Conservation (phyloP, 495 filamentous ascomycete genomes). For the Xylaria telfairii region DNA sequence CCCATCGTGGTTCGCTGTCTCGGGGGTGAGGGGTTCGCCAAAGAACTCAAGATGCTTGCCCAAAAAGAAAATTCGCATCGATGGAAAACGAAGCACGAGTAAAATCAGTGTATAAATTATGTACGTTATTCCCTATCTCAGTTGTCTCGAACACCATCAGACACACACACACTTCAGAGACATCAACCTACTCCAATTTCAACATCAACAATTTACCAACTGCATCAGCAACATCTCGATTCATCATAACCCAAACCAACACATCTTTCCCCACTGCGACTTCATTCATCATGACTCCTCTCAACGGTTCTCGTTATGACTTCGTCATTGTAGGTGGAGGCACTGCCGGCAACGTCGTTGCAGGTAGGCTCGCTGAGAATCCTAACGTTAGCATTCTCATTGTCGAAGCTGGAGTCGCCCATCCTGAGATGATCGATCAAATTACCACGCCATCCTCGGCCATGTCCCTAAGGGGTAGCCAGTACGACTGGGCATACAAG, state of each 20-base stretch:
- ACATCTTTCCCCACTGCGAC: background rate
- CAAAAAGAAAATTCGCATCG: background rate
- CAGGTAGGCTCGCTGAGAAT: constrained; percentile 63
- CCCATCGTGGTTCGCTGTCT: constrained; percentile 1
- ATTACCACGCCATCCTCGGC: constrained; percentile 61
- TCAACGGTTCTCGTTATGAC: constrained; percentile 44
- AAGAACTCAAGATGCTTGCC: constrained; percentile 15
- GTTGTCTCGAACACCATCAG: background rate
- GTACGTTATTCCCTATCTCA: background rate
- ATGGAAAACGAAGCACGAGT: background rate
- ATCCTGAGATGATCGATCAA: constrained; percentile 63
- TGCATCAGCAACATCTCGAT: background rate
- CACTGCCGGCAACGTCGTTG: constrained; percentile 64
- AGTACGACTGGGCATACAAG: constrained; percentile 70
- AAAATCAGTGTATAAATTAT: constrained; percentile 2
- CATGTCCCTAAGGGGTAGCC: constrained; percentile 60
- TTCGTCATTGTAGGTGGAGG: constrained; percentile 63
- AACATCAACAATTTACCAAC: background rate
- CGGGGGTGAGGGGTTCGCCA: constrained; percentile 24
- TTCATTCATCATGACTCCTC: background rate
- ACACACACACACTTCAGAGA: background rate
- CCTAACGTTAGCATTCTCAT: constrained; percentile 58
- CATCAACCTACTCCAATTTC: background rate
- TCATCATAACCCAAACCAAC: background rate
- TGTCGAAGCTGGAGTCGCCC: constrained; percentile 63